Percentiles rank a stretch among this genome's conserved stretches.
These are phyloP conservation scores for Boletus sensibilis DNA, from an alignment of 768 basidiomycete genomes.

Conservation along the genomic window DNA sequence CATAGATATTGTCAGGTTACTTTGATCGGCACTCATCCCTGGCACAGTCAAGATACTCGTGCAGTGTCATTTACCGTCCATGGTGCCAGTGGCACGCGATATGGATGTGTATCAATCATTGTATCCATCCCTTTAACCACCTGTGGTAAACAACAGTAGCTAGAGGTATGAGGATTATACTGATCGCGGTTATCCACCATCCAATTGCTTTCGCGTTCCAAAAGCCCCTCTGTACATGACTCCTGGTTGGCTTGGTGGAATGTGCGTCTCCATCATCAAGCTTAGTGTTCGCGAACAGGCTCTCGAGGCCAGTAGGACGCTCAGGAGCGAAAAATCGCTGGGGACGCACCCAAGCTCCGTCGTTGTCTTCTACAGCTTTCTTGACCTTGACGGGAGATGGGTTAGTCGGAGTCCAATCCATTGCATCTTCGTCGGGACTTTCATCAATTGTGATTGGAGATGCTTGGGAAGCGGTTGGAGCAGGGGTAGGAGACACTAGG, in stretches of 20 bases:
- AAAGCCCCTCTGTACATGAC: background rate
- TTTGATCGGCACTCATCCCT: constrained; percentile 10
- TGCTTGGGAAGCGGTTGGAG: constrained; percentile 26
- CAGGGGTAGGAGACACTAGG: constrained; percentile 34
- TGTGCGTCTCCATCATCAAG: constrained; percentile 44
- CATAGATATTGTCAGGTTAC: constrained; percentile 8
- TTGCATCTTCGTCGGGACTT: constrained; percentile 40
- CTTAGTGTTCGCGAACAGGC: constrained; percentile 60
- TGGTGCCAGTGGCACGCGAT: background rate
- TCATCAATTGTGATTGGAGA: constrained; percentile 31
- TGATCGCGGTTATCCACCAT: constrained; percentile 10
- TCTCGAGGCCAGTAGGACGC: constrained; percentile 73
- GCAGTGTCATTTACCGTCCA: background rate
- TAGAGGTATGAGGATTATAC: constrained; percentile 21
- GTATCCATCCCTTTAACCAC: constrained; percentile 24
- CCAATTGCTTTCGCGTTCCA: constrained; percentile 6
- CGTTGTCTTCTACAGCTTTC: constrained; percentile 31
- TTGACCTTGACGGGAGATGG: constrained; percentile 22
- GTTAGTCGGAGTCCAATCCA: constrained; percentile 72
- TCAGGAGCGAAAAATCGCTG: constrained; percentile 79
- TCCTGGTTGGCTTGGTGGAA: background rate
- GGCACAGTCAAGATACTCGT: constrained; percentile 1
- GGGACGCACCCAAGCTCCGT: constrained; percentile 58
- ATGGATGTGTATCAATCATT: constrained; percentile 19
- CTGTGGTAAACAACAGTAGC: constrained; percentile 19